phyloP scores from a whole-genome alignment of 257 asterid genomes.

The Solanum medicagineum region DNA sequence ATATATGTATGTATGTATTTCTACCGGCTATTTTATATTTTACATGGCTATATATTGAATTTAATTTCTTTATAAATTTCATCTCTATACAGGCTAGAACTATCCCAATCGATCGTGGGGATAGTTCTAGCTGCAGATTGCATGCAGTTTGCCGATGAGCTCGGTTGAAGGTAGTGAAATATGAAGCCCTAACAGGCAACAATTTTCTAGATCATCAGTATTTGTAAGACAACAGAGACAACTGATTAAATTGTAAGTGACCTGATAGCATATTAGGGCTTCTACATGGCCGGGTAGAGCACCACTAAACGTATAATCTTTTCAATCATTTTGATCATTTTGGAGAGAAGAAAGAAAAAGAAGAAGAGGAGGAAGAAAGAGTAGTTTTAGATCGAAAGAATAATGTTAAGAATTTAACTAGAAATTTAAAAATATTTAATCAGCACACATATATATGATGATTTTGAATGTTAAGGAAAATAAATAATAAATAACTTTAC shows the following conservation, averaged over 20 bases:
- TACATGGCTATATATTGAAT: no score
- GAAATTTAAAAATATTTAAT: no score
- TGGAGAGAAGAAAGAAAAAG: no score
- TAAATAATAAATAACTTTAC: no score
- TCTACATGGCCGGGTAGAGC: constrained; percentile 9
- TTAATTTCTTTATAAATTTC: not conserved
- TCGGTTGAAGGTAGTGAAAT: constrained; percentile 16
- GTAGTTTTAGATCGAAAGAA: no score
- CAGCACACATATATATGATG: no score
- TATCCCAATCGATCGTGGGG: not conserved
- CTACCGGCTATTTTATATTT: no score
- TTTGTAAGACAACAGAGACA: constrained; percentile 28
- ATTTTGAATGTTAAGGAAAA: no score
- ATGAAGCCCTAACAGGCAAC: constrained; percentile 25
- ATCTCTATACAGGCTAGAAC: not conserved
- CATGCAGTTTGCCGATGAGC: constrained; percentile 23
- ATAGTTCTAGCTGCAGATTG: constrained; percentile 4
- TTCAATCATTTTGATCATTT: not conserved
- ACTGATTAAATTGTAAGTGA: not conserved
- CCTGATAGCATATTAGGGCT: constrained; percentile 17
- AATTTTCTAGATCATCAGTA: constrained; percentile 10
- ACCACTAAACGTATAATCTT: not conserved
- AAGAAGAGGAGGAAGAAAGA: no score
- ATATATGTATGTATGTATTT: no score
- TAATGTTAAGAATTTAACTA: no score